phyloP scores from a whole-genome alignment of 768 basidiomycete genomes.

The Mycena crocata region DNA sequence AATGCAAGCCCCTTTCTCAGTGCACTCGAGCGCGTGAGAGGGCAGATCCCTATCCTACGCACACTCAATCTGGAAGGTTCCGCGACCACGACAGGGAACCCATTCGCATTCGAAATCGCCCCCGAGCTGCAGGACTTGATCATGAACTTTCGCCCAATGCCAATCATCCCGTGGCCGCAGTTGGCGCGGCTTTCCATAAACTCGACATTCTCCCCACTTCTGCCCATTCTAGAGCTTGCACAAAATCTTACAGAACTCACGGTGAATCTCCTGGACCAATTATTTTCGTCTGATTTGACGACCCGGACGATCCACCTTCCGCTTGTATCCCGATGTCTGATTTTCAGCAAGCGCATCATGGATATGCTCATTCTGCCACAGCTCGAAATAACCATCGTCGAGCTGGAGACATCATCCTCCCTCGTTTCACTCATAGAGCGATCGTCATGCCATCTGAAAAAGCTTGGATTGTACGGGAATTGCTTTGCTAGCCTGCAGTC shows the following conservation, averaged over 20 bases:
- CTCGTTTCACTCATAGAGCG: slow-evolving; percentile 5
- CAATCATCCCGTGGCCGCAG: slow-evolving; percentile 5
- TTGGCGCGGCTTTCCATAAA: background rate
- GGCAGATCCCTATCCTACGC: slow-evolving; percentile 4
- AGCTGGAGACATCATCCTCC: background rate
- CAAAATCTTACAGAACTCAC: slow-evolving; percentile 7
- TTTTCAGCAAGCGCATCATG: background rate
- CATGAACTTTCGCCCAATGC: background rate
- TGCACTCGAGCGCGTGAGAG: slow-evolving; percentile 3
- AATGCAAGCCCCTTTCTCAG: background rate
- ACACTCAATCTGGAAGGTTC: background rate
- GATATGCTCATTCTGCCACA: background rate
- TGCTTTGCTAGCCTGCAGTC: background rate
- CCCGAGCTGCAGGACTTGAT: background rate
- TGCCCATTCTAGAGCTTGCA: background rate
- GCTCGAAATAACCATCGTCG: slow-evolving; percentile 4
- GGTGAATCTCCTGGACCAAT: background rate
- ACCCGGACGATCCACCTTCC: background rate
- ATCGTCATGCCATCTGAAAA: slow-evolving; percentile 4
- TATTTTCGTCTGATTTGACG: background rate
- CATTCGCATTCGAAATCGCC: slow-evolving; percentile 10
- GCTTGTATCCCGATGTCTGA: background rate
- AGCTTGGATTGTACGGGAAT: slow-evolving; percentile 8
- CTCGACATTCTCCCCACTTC: background rate
- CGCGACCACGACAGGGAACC: slow-evolving; percentile 12